Base-by-base conservation (phyloP, 1,139 yeast genomes). In the Candida tropicalis region DNA sequence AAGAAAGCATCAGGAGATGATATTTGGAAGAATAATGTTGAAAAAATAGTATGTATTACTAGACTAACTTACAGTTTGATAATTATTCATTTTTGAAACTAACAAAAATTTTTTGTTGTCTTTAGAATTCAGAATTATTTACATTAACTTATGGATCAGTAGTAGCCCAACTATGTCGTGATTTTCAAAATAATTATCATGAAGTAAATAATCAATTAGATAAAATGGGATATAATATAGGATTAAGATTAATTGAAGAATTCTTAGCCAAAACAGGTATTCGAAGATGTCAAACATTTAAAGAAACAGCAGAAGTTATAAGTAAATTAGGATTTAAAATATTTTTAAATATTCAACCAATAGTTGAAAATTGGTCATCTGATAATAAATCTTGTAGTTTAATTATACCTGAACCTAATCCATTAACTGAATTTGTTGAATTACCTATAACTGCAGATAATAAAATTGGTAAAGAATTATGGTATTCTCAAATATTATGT, bases 171-270 rank as follows among this genome's bases (percentile, higher is more conserved):
- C 70, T 93, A 42, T 90, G 97, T 59, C 81, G 84, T 47, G 99
- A 93, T 59, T 84, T 79, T 61, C 78, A 82, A 45, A 78, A 82
- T 52, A 87, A 91, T 62, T 91, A 88, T 62, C 63, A 61, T 10
- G 83, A 82, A 55, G 97, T 95, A 42, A 93, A 95, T 62, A 73
- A 73, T 43, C 95, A 91, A 60, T 71, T 95, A 40, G 96, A 84
- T 56, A 79, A 81, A 51, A 93, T 95, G 98, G 99, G 99, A 1
- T 88, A 89, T 62, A 90, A 88, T 62, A 95, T 95, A 40, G 99
- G 99, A 1, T 70, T 89, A 41, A 70, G 99, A 51, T 67, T 95
- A 49, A 87, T 95, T 44, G 99, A 93, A 58, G 99, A 93, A 62
- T 90, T 91, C 57, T 70, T 93, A 34, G 96, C 97, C 33, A 82